Evolutionary conservation across 2,329 filamentous ascomycete species (phyloP).

Genomic region (Exophiala alcalophila): DNA sequence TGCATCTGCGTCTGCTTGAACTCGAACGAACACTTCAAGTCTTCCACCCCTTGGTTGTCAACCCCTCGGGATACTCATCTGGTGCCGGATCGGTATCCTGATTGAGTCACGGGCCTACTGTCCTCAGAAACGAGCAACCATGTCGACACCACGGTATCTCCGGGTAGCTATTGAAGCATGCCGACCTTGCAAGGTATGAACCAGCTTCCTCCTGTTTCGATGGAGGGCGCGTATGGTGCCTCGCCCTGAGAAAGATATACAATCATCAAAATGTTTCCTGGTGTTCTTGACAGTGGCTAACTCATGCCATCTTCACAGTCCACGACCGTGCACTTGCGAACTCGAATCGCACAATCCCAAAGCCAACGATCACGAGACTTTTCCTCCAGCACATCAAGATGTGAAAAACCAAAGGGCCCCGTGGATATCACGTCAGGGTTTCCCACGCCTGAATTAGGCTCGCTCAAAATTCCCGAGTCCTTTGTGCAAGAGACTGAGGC

Average conservation of each 20-base stretch:
- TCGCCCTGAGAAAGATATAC: constrained; percentile 2
- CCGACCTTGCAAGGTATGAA: constrained; percentile 25
- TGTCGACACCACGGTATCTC: constrained; percentile 27
- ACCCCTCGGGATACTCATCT: too few relatives aligned
- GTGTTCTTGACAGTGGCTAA: not conserved
- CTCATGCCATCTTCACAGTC: constrained; percentile 1
- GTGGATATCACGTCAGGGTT: constrained; percentile 25
- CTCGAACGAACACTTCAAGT: too few relatives aligned
- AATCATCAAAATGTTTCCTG: not conserved
- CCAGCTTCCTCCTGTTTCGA: not conserved
- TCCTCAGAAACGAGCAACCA: too few relatives aligned
- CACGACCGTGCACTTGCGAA: constrained; percentile 1
- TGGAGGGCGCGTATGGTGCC: not conserved
- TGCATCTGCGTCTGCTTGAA: too few relatives aligned
- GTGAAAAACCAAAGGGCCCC: constrained; percentile 3
- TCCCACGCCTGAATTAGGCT: constrained; percentile 20
- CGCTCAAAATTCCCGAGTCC: constrained; percentile 11
- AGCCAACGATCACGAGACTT: constrained; percentile 6
- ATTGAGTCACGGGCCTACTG: too few relatives aligned
- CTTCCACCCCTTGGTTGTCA: too few relatives aligned
- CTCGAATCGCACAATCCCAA: constrained; percentile 5
- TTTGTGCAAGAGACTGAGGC: constrained; percentile 2
- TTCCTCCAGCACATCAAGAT: constrained; percentile 11
- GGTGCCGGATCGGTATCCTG: too few relatives aligned
- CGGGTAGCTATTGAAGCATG: constrained; percentile 28